Conservation (phyloP, 225 moss, liverwort and hornwort genomes). For the Bryum argenteum region DNA sequence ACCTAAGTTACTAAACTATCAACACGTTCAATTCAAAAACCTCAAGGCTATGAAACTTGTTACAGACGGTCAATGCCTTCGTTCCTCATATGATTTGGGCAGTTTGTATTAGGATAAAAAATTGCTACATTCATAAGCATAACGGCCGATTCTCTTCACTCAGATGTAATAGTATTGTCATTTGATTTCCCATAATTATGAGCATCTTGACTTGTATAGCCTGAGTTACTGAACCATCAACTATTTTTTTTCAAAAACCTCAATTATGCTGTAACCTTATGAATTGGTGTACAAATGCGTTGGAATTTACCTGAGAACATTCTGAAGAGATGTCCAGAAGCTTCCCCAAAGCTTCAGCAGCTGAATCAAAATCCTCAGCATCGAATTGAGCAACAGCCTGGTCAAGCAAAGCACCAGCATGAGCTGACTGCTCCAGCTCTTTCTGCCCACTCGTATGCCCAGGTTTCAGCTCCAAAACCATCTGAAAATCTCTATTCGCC, state of each 20-base stretch:
- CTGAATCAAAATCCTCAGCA: conserved; percentile 60
- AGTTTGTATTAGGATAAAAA: too few relatives aligned
- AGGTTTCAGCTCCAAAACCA: conserved; percentile 69
- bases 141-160: too few relatives aligned
- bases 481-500: conserved; percentile 68
- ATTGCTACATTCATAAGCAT: too few relatives aligned
- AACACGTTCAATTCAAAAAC: too few relatives aligned
- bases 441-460: conserved; percentile 68
- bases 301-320: conserved; percentile 49
- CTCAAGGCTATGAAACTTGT: too few relatives aligned
- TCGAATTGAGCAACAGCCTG: conserved; percentile 57
- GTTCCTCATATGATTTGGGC: too few relatives aligned
- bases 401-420: conserved; percentile 52
- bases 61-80: too few relatives aligned
- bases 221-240: too few relatives aligned
- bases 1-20: too few relatives aligned
- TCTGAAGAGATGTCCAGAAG: conserved; percentile 49
- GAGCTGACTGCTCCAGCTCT: conserved; percentile 67
- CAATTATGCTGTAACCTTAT: background rate
- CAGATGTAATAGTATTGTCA: too few relatives aligned
- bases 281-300: background rate
- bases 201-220: too few relatives aligned
- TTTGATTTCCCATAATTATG: too few relatives aligned
- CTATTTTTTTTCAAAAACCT: background rate
- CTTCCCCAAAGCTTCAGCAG: conserved; percentile 62